A percentile compares a stretch with the other conserved stretches of the same genome.
Conservation (phyloP, 2,329 filamentous ascomycete species). For the Fusarium hainanense region DNA sequence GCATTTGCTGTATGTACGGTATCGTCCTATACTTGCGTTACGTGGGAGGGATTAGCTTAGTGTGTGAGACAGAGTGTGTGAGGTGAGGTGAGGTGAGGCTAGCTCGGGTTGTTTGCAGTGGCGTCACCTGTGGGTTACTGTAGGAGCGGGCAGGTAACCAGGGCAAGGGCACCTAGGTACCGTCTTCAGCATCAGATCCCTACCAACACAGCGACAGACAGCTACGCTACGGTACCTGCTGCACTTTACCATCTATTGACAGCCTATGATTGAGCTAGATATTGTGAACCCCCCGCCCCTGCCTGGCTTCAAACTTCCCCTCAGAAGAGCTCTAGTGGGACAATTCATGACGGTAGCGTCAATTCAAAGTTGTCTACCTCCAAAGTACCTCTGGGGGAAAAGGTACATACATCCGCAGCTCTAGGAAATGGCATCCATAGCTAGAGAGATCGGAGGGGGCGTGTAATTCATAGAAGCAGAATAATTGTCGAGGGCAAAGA, state of each 20-base stretch:
- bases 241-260: conserved; percentile 27
- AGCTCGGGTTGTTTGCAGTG: conserved; percentile 32
- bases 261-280: conserved; percentile 1
- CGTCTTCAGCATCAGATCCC: conserved; percentile 11
- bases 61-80: conserved; percentile 7
- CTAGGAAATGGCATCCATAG: conserved; percentile 12
- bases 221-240: conserved; percentile 24
- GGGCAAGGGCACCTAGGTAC: not conserved
- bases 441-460: conserved; percentile 10
- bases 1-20: conserved; percentile 13
- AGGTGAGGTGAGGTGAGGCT: conserved; percentile 27
- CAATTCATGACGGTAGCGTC: conserved; percentile 33
- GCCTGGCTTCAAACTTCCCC: conserved; percentile 37
- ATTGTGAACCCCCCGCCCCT: conserved; percentile 27
- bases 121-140: conserved; percentile 31
- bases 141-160: conserved; percentile 9
- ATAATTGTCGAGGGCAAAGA: not conserved
- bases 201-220: not conserved
- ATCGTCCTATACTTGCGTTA: conserved; percentile 24
- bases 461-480: not conserved
- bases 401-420: conserved; percentile 44
- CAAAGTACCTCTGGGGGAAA: conserved; percentile 32
- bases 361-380: conserved; percentile 39
- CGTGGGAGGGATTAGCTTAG: conserved; percentile 21
- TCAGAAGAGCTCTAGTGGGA: conserved; percentile 28